These are phyloP conservation scores for Ottelia alismoides DNA, from an alignment of 106 monocot genomes.

Conservation along the genomic window DNA sequence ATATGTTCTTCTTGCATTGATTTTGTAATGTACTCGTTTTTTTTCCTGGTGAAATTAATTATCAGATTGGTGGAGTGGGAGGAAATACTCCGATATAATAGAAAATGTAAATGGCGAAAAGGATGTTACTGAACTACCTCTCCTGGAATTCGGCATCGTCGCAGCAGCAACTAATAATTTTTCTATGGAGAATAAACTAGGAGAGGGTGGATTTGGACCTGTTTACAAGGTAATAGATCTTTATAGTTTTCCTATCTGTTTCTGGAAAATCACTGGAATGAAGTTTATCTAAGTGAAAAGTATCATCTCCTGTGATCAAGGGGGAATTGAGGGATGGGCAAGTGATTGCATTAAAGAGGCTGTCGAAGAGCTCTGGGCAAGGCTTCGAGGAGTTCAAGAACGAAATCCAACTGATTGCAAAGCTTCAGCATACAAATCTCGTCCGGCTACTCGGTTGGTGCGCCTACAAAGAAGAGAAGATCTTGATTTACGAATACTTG, in stretches of 20 bases:
- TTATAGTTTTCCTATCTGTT: neutral
- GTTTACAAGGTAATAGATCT: slow-evolving; percentile 4
- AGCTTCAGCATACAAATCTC: slow-evolving; percentile 14
- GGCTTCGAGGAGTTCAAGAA: slow-evolving; percentile 21
- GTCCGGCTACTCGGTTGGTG: slow-evolving; percentile 19
- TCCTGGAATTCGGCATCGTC: neutral
- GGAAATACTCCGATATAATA: too few species aligned
- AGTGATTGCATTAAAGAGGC: slow-evolving; percentile 12
- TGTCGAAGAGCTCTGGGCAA: slow-evolving; percentile 13
- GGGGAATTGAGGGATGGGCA: neutral
- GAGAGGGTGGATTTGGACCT: slow-evolving; percentile 7
- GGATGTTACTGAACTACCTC: neutral
- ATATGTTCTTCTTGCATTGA: too few species aligned
- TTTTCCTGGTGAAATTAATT: too few species aligned
- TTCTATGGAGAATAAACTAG: slow-evolving; percentile 1
- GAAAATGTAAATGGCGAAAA: too few species aligned
- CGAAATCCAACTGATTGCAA: slow-evolving; percentile 13
- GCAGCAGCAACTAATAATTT: slow-evolving; percentile 5
- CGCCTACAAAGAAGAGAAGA: slow-evolving; percentile 9
- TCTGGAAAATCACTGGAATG: too few species aligned
- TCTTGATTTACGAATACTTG: slow-evolving; percentile 18
- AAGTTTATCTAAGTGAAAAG: neutral
- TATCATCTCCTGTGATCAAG: neutral
- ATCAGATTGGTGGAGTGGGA: too few species aligned
- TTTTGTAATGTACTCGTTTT: too few species aligned